Conservation (phyloP, 768 basidiomycete genomes). For the Piloderma croceum region DNA sequence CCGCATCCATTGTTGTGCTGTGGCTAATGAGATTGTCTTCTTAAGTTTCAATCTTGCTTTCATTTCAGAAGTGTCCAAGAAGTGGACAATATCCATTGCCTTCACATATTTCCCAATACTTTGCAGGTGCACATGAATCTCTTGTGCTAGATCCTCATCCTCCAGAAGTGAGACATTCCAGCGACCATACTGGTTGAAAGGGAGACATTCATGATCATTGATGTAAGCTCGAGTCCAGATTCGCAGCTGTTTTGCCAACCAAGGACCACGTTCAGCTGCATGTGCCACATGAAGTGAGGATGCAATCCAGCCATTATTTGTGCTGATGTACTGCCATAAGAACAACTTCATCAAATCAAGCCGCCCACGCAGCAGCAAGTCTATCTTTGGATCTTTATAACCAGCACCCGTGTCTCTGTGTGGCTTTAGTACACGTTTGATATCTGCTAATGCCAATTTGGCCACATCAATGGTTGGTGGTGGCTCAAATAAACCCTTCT, state of each 20-base stretch:
- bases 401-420: slow-evolving; percentile 7
- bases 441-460: slow-evolving; percentile 2
- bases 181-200: slow-evolving; percentile 15
- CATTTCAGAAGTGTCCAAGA: slow-evolving; percentile 7
- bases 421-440: slow-evolving; percentile 12
- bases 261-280: slow-evolving; percentile 9
- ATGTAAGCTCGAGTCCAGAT: slow-evolving; percentile 18
- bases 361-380: background rate
- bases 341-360: slow-evolving; percentile 1
- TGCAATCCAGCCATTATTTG: slow-evolving; percentile 3
- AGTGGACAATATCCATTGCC: slow-evolving; percentile 19
- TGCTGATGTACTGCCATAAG: background rate
- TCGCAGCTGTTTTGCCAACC: slow-evolving; percentile 10
- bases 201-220: slow-evolving; percentile 14
- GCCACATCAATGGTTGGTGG: slow-evolving; percentile 10
- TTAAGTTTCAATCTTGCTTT: slow-evolving; percentile 7
- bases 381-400: slow-evolving; percentile 2
- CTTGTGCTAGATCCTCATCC: slow-evolving; percentile 9
- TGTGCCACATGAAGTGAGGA: slow-evolving; percentile 3
- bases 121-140: slow-evolving; percentile 12
- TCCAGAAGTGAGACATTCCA: slow-evolving; percentile 15
- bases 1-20: slow-evolving; percentile 21
- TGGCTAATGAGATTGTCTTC: slow-evolving; percentile 14
- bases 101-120: slow-evolving; percentile 17
- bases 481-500: too few relatives aligned